Percentiles rank a stretch among this genome's conserved stretches.
These are phyloP conservation scores for Claviceps humidiphila DNA, from an alignment of 2,329 filamentous ascomycete species.

Conservation along the genomic window DNA sequence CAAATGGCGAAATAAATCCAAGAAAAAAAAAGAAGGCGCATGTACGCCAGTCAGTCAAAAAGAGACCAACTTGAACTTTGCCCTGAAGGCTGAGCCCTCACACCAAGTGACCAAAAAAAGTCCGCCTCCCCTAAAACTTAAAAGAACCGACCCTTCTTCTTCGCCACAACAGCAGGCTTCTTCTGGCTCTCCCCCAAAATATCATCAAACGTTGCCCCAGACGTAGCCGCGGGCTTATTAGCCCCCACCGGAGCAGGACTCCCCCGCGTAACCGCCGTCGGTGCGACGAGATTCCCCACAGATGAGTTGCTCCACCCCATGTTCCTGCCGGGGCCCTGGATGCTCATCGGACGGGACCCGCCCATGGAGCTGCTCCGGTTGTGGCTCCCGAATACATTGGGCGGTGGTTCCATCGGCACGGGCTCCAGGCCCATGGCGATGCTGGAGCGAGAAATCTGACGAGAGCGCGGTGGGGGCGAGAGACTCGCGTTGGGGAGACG, in stretches of 20 bases:
- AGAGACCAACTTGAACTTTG: too few relatives aligned
- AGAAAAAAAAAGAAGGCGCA: not conserved
- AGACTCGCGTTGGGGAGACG: slow-evolving; percentile 26
- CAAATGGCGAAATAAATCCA: not conserved
- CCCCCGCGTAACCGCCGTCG: slow-evolving; percentile 6
- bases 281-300: slow-evolving; percentile 20
- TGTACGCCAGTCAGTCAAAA: too few relatives aligned
- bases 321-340: slow-evolving; percentile 13
- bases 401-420: slow-evolving; percentile 25
- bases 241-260: slow-evolving; percentile 9
- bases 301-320: slow-evolving; percentile 21
- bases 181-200: slow-evolving; percentile 26
- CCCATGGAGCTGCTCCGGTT: slow-evolving; percentile 22
- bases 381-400: slow-evolving; percentile 14
- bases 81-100: not conserved
- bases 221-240: slow-evolving; percentile 12
- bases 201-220: slow-evolving; percentile 34
- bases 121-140: slow-evolving; percentile 8
- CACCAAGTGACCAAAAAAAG: not conserved
- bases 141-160: slow-evolving; percentile 30
- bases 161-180: slow-evolving; percentile 14
- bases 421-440: slow-evolving; percentile 31
- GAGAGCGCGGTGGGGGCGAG: slow-evolving; percentile 22
- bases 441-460: slow-evolving; percentile 26
- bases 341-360: slow-evolving; percentile 16